Evolutionary conservation across 176 grass and related monocot genomes (phyloP).

Genomic region (Melocanna baccifera): DNA sequence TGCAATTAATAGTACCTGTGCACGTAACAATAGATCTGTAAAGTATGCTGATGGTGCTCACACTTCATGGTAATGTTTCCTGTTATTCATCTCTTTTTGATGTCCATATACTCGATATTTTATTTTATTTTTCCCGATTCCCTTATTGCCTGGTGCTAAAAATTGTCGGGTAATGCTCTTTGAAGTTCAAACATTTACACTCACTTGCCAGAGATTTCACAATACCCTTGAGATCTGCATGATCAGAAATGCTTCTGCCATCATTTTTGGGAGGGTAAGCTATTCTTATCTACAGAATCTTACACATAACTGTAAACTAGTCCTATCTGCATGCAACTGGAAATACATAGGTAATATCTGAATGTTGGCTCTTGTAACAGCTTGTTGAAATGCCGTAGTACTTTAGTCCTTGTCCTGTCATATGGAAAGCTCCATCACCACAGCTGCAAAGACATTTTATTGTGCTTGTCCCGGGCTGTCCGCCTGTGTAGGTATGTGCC

Average conservation of each 20-base stretch:
- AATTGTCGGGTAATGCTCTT: not conserved
- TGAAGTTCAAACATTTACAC: not conserved
- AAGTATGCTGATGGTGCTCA: slow-evolving; percentile 1
- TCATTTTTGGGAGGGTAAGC: not conserved
- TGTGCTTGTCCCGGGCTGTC: not conserved
- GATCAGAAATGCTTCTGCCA: not conserved
- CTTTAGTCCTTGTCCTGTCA: slow-evolving; percentile 25
- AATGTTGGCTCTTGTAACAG: not conserved
- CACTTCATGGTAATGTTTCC: slow-evolving; percentile 17
- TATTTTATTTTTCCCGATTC: not conserved
- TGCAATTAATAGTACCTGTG: too few species aligned
- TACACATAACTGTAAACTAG: not conserved
- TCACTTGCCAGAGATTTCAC: not conserved
- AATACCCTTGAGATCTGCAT: not conserved
- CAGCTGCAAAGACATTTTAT: slow-evolving; percentile 9
- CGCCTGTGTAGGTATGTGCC: slow-evolving; percentile 24
- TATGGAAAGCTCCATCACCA: slow-evolving; percentile 23
- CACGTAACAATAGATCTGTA: slow-evolving; percentile 1
- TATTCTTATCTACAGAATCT: not conserved
- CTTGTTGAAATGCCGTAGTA: slow-evolving; percentile 19
- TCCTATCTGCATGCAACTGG: not conserved
- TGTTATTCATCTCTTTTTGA: not conserved
- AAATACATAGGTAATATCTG: not conserved
- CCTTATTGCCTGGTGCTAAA: not conserved
- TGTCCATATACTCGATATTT: slow-evolving; percentile 12